phyloP scores from a whole-genome alignment of 176 grass and related monocot genomes.

The Alloteropsis semialata region DNA sequence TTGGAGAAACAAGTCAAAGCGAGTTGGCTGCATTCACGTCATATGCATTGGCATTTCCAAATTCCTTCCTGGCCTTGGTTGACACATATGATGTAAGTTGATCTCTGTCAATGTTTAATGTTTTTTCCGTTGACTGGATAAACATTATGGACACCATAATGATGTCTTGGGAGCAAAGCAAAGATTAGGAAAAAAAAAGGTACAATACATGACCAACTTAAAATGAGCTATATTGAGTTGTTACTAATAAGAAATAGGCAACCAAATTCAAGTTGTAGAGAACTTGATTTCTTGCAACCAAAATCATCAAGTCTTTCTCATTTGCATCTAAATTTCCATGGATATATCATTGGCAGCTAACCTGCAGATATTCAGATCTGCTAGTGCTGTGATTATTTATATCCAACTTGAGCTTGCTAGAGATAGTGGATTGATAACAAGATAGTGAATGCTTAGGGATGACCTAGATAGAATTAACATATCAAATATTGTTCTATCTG shows the following conservation, averaged over 20 bases:
- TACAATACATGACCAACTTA: neutral
- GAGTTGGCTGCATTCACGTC: conserved; percentile 96
- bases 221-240: neutral
- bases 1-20: conserved; percentile 90
- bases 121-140: neutral
- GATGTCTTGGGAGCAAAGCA: neutral
- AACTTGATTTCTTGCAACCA: neutral
- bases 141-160: conserved; percentile 4
- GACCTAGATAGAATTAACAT: neutral
- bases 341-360: neutral
- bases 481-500: conserved; percentile 19
- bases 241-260: neutral
- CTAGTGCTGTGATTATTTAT: neutral
- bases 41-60: conserved; percentile 96
- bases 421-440: neutral
- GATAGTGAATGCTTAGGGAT: neutral
- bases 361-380: neutral
- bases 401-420: neutral
- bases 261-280: neutral
- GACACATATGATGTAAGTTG: conserved; percentile 95
- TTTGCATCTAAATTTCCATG: neutral
- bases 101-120: conserved; percentile 5
- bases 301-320: neutral
- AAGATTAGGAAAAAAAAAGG: neutral
- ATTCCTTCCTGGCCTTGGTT: conserved; percentile 84